Evolutionary conservation across 148 eudicot genomes (phyloP), one percentile per base, ranked within the genome.

Genomic region (Nyssa sinensis): DNA sequence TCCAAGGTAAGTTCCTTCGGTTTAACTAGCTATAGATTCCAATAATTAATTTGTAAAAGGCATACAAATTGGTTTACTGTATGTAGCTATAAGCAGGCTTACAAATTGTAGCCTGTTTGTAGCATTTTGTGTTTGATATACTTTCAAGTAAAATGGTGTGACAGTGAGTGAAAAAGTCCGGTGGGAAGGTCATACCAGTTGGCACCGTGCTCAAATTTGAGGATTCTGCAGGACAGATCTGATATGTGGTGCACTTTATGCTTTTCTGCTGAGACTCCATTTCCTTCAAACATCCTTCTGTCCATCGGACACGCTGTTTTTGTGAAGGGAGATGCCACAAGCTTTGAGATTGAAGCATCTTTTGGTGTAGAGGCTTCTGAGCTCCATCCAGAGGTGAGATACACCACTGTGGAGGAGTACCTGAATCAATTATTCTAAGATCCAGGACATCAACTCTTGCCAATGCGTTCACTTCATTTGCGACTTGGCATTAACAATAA

Each of bases 391-490:
- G 80, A 78, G 1, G 51, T 78, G 41, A 59, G 65, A 24, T 72
- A 71, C 75, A 78, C 76, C 60, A 34, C 76, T 44, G 74, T 65
- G 1, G 76, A 72, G 7, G 76, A 78, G 65, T 71, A 64, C 64
- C 76, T 78, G 19, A 28, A 71, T 68, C 33, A 53, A 44, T 78
- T 71, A 5, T 76, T 78, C 27, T 78, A 37, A 71, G 11, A 11
- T 55, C 24, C 11, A 3, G 19, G 13, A 4, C 13, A 17, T n/a
- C n/a, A n/a, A n/a, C n/a, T n/a, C n/a, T n/a, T n/a, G n/a, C n/a
- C n/a, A n/a, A n/a, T n/a, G n/a, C n/a, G n/a, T n/a, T n/a, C n/a
- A n/a, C n/a, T n/a, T n/a, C n/a, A n/a, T n/a, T n/a, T n/a, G n/a
- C n/a, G n/a, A n/a, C n/a, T n/a, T n/a, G n/a, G n/a, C n/a, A n/a